Base-by-base conservation (phyloP, 805 yeast genomes). In the Komagataella mondaviorum region DNA sequence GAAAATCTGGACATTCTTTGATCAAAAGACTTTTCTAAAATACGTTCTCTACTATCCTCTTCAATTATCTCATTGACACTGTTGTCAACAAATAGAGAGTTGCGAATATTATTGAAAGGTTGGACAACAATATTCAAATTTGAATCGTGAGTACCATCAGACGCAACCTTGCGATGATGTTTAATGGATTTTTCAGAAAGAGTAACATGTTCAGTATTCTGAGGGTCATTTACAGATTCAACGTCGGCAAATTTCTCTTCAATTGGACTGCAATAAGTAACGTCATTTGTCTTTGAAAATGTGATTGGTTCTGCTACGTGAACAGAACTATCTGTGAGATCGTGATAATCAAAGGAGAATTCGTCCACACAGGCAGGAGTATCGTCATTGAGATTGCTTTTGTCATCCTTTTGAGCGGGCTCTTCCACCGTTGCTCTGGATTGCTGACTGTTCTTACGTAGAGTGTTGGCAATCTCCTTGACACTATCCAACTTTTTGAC, bases 321-420 rank as follows among this genome's bases (percentile, higher is more conserved):
- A 67, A 60, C 51, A 63, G 68, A 14, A 64, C 53, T 51, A 66
- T 62, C 51, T 60, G 63, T 1, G 62, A 54, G 4, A 54, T 30
- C 58, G 52, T 64, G 67, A 47, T 57, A 58, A 7, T 61, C 62
- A 18, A 58, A 18, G 2, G 63, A 57, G 18, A 59, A 57, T 50
- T 63, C 64, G 7, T 57, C 39, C 6, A 44, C 51, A 18, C 51
- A 49, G 43, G 53, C 51, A 6, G 59, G 55, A 23, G 47, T 47
- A 10, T 46, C 23, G 16, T 51, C 44, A n/a, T 45, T 10, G 12
- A 10, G 22, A 4, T 7, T 22, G 6, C 49, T 45, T 2, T 49
- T 23, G 1, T 36, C 20, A 22, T n/a, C 8, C 43, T n/a, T 49
- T n/a, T 10, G n/a, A 17, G 17, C 14, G 5, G 50, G 12, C 23